phyloP scores from a whole-genome alignment of 1,139 yeast species.

The Yamadazyma membranifaciens region DNA sequence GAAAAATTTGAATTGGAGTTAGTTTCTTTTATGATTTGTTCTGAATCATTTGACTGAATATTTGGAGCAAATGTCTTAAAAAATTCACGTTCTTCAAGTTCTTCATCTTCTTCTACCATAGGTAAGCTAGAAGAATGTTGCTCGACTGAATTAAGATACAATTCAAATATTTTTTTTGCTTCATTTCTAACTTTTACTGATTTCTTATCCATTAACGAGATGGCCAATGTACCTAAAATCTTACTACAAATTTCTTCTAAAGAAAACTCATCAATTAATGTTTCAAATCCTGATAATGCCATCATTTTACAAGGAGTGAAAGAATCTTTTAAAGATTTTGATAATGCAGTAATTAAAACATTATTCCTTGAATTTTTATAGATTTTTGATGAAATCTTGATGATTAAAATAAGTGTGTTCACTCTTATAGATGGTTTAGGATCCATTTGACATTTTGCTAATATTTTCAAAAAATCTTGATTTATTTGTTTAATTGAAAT shows the following conservation, averaged over 20 bases:
- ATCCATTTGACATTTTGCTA: conserved; percentile 89
- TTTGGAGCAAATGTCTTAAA: conserved; percentile 28
- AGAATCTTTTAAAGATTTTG: conserved; percentile 79
- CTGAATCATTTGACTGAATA: conserved; percentile 9
- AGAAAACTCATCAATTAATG: conserved; percentile 62
- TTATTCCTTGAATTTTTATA: conserved; percentile 59
- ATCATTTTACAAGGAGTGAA: conserved; percentile 75
- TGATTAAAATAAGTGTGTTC: conserved; percentile 75
- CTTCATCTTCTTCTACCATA: conserved; percentile 43
- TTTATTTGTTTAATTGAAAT: conserved; percentile 80
- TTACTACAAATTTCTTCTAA: conserved; percentile 78
- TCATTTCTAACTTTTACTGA: conserved; percentile 63
- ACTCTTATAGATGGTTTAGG: conserved; percentile 81
- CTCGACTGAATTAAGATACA: conserved; percentile 64
- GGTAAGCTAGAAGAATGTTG: conserved; percentile 59
- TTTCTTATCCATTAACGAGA: conserved; percentile 75
- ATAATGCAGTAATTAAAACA: conserved; percentile 83
- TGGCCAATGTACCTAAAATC: conserved; percentile 83
- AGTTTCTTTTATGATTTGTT: conserved; percentile 8
- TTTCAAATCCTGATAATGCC: conserved; percentile 72
- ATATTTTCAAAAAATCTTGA: conserved; percentile 74
- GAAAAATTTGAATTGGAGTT: conserved; percentile 10
- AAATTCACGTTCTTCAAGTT: conserved; percentile 36
- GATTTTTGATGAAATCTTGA: conserved; percentile 65
- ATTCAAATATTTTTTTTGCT: conserved; percentile 65